Evolutionary conservation across 371 early-diverging fungal genomes (phyloP).

Genomic region (Mucor racemosus): DNA sequence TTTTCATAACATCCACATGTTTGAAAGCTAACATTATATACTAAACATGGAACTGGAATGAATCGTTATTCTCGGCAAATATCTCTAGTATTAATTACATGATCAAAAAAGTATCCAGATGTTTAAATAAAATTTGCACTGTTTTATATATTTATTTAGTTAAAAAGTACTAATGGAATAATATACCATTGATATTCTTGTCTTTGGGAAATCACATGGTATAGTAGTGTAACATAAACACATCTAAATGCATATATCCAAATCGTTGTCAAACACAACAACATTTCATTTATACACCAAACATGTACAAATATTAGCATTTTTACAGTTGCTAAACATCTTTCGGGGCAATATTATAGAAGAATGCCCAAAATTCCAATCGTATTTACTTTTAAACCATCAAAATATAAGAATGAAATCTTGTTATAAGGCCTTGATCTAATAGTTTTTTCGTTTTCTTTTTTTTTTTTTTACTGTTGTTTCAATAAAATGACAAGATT

Average conservation of each 20-base stretch:
- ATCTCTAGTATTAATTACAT: too few species aligned
- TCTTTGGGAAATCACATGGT: too few species aligned
- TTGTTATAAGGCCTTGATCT: background rate
- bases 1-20: too few species aligned
- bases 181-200: too few species aligned
- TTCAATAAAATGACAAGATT: constrained; percentile 11
- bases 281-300: background rate
- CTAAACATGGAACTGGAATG: too few species aligned
- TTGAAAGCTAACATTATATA: too few species aligned
- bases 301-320: constrained; percentile 5
- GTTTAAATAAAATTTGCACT: too few species aligned
- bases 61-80: too few species aligned
- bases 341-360: background rate
- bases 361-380: constrained; percentile 6
- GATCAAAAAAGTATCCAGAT: too few species aligned
- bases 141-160: too few species aligned
- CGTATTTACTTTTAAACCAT: constrained; percentile 17
- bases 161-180: too few species aligned
- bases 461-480: background rate
- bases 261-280: background rate
- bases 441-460: background rate
- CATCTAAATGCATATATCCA: background rate
- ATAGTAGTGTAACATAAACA: too few species aligned
- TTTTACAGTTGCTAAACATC: constrained; percentile 3
- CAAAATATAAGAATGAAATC: constrained; percentile 6